These are phyloP conservation scores for Boletus rubroflammeus DNA, from an alignment of 768 basidiomycete species.

Conservation along the genomic window DNA sequence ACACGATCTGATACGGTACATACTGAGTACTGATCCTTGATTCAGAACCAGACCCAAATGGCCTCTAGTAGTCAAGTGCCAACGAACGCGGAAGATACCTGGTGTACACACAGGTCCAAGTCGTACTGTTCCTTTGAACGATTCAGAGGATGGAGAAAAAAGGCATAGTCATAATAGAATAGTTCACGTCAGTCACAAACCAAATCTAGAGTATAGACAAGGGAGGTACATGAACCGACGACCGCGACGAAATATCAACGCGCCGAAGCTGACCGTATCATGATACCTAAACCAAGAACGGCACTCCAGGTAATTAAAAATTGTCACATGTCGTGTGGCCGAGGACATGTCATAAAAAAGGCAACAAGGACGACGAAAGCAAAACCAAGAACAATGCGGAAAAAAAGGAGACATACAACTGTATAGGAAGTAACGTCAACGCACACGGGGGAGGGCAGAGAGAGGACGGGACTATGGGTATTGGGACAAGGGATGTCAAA, in stretches of 20 bases:
- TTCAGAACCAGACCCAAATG: no score
- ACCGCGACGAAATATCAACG: slow-evolving; percentile 1
- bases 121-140: neutral
- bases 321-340: slow-evolving; percentile 9
- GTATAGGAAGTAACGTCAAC: slow-evolving; percentile 18
- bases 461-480: slow-evolving; percentile 15
- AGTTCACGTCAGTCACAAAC: slow-evolving; percentile 1
- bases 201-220: slow-evolving; percentile 21
- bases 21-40: no score
- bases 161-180: slow-evolving; percentile 5
- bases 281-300: slow-evolving; percentile 6
- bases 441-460: neutral
- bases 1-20: no score
- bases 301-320: slow-evolving; percentile 14
- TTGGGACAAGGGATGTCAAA: slow-evolving; percentile 5
- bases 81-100: no score
- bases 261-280: neutral
- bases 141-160: neutral
- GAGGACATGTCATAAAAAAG: slow-evolving; percentile 10
- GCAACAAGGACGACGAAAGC: slow-evolving; percentile 14
- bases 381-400: slow-evolving; percentile 23
- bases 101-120: neutral
- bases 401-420: slow-evolving; percentile 17
- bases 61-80: no score
- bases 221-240: slow-evolving; percentile 5